Evolutionary conservation across 2,329 filamentous ascomycete genomes (phyloP).

Genomic region (Pyrenochaeta sp.): DNA sequence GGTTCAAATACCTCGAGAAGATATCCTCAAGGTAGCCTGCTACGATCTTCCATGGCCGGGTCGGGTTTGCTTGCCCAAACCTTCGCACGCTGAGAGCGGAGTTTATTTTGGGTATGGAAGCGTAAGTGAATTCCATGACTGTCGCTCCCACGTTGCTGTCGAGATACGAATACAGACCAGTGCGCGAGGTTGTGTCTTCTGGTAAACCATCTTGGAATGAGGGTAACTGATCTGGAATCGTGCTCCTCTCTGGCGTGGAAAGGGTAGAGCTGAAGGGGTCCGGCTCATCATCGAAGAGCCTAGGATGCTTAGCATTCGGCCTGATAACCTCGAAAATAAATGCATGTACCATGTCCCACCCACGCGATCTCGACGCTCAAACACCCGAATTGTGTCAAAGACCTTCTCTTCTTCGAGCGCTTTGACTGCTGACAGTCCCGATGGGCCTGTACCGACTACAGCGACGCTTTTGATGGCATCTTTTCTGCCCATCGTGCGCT

Average conservation of each 20-base stretch:
- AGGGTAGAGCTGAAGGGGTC: conserved; percentile 1
- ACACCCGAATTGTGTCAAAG: not conserved
- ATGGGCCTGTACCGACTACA: conserved; percentile 8
- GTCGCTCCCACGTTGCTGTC: not conserved
- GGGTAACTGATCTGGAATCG: conserved; percentile 1
- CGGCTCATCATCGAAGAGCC: not conserved
- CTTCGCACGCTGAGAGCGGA: not conserved
- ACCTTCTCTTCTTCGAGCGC: conserved; percentile 6
- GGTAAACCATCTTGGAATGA: not conserved
- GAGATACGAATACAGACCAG: not conserved
- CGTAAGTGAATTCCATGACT: not conserved
- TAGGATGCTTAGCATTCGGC: not conserved
- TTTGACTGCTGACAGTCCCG: conserved; percentile 9
- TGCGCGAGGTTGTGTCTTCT: not conserved
- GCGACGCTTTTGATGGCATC: conserved; percentile 1
- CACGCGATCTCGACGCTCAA: not conserved
- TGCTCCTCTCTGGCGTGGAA: not conserved
- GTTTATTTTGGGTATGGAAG: not conserved
- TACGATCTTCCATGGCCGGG: not conserved
- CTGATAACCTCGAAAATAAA: not conserved
- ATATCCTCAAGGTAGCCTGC: not conserved
- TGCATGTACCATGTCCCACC: not conserved
- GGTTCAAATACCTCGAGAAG: not conserved
- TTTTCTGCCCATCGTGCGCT: not conserved
- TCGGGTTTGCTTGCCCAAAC: not conserved